Conservation (phyloP, 2,329 filamentous ascomycete species). For the Ascocoryne sarcoides region DNA sequence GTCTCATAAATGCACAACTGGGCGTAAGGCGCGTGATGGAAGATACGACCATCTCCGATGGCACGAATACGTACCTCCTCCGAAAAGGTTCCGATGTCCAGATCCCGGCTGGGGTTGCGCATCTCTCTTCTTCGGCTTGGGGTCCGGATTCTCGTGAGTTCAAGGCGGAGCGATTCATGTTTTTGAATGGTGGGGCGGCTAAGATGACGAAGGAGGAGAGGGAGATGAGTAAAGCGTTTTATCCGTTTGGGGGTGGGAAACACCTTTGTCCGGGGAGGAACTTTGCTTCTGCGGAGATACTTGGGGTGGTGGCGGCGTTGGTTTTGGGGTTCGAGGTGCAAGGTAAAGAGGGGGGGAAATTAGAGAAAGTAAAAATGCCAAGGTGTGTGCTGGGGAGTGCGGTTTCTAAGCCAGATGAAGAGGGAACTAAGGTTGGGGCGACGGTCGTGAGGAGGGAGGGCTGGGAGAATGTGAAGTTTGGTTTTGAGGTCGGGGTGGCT, state of each 20-base stretch:
- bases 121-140: conserved; percentile 34
- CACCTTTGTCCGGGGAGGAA: conserved; percentile 32
- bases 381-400: conserved; percentile 11
- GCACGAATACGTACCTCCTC: conserved; percentile 32
- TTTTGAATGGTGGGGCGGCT: conserved; percentile 7
- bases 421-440: conserved; percentile 9
- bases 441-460: conserved; percentile 16
- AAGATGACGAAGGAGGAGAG: conserved; percentile 7
- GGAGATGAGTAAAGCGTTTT: conserved; percentile 20
- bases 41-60: conserved; percentile 32
- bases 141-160: conserved; percentile 33
- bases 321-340: conserved; percentile 27
- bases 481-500: no score
- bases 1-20: conserved; percentile 31
- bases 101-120: conserved; percentile 35
- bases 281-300: conserved; percentile 32
- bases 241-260: conserved; percentile 32
- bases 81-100: conserved; percentile 34
- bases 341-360: conserved; percentile 4
- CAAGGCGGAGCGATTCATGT: conserved; percentile 33
- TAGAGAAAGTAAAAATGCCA: conserved; percentile 8
- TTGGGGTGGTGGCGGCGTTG: conserved; percentile 26
- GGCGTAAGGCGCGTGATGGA: conserved; percentile 32
- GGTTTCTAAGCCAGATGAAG: conserved; percentile 13
- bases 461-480: conserved; percentile 18